Evolutionary conservation across 768 basidiomycete genomes (phyloP).

Genomic region (Rossbeevera mucosa): DNA sequence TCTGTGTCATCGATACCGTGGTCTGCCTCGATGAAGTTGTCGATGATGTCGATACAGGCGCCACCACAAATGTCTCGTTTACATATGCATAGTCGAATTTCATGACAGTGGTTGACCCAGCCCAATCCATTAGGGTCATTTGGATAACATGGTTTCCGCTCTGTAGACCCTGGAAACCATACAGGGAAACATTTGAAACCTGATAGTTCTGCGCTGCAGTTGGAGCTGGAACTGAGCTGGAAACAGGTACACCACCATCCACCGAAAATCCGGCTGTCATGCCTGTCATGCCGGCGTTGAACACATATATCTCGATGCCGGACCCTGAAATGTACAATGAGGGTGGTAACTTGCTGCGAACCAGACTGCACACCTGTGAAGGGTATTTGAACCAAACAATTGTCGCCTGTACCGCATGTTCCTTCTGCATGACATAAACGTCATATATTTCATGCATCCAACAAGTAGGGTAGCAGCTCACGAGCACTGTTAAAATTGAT

Average conservation of each 20-base stretch:
- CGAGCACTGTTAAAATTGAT: conserved; percentile 12
- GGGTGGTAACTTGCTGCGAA: background rate
- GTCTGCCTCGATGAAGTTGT: background rate
- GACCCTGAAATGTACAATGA: conserved; percentile 14
- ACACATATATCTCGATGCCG: conserved; percentile 27
- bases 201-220: conserved; percentile 13
- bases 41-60: background rate
- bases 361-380: conserved; percentile 13
- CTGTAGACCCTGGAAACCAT: conserved; percentile 13
- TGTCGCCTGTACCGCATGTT: conserved; percentile 9
- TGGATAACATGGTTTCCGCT: conserved; percentile 15
- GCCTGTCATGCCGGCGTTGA: conserved; percentile 16
- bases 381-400: conserved; percentile 18
- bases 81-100: conserved; percentile 26
- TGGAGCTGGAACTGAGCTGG: conserved; percentile 4
- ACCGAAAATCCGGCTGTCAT: conserved; percentile 21
- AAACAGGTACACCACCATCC: conserved; percentile 7
- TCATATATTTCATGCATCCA: background rate
- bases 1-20: background rate
- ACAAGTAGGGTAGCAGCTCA: conserved; percentile 3
- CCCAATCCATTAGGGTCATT: conserved; percentile 24
- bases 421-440: conserved; percentile 11
- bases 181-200: conserved; percentile 19
- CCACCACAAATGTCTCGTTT: conserved; percentile 20
- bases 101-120: conserved; percentile 13